Evolutionary conservation across 192 early-diverging fungal genomes (phyloP).

Genomic region (Tieghemiomyces parasiticus): DNA sequence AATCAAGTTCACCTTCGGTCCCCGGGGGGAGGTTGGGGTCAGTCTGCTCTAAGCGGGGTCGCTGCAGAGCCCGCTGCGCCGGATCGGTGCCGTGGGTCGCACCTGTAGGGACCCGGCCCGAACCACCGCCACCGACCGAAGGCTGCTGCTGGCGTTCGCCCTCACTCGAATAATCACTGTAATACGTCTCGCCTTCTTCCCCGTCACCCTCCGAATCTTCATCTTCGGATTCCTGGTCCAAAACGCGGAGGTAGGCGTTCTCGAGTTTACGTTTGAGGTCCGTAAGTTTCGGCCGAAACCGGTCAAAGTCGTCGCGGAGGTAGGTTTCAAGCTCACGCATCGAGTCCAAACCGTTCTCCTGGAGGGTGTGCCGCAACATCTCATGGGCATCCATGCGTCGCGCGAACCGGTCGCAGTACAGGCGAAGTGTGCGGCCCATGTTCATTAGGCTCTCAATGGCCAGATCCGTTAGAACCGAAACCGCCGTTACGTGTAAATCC

Average conservation of each 20-base stretch:
- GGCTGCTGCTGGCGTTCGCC: not conserved
- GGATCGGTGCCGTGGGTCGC: not conserved
- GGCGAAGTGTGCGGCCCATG: constrained; percentile 62
- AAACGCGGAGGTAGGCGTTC: constrained; percentile 33
- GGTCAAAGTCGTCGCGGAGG: constrained; percentile 61
- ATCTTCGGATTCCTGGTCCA: not conserved
- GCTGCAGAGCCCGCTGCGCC: not conserved
- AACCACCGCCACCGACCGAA: too few relatives aligned
- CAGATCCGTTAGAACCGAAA: constrained; percentile 63
- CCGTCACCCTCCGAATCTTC: constrained; percentile 20
- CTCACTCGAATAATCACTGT: constrained; percentile 20
- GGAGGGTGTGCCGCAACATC: constrained; percentile 64
- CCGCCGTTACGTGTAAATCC: constrained; percentile 42
- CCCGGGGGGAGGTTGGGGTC: too few relatives aligned
- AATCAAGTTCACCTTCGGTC: constrained; percentile 17
- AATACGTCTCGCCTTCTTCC: constrained; percentile 15
- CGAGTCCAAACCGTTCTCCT: constrained; percentile 64
- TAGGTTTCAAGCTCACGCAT: constrained; percentile 60
- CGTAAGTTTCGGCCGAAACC: constrained; percentile 47
- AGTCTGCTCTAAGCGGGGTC: too few relatives aligned
- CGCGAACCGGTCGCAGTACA: constrained; percentile 62
- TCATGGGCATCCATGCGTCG: constrained; percentile 64
- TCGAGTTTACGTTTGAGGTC: constrained; percentile 67
- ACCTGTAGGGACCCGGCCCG: too few relatives aligned
- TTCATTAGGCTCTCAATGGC: constrained; percentile 67